phyloP scores from a whole-genome alignment of 1,284 basidiomycete genomes.

The Cutaneotrichosporon cavernicola region DNA sequence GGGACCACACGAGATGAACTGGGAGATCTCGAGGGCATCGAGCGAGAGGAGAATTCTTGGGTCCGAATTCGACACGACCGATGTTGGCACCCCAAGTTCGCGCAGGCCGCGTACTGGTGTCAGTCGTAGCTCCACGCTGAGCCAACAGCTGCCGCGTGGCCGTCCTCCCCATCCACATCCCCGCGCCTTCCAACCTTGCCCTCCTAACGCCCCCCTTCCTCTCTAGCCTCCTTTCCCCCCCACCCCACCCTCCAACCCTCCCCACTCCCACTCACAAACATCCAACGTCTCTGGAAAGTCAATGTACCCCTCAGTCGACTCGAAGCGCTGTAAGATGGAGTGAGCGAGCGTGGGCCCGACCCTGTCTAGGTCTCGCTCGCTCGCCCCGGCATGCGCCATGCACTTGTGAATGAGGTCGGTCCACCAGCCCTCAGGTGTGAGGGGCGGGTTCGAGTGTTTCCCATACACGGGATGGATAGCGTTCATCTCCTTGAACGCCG shows the following conservation, averaged over 20 bases:
- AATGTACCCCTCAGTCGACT: slow-evolving; percentile 48
- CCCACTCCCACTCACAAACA: slow-evolving; percentile 29
- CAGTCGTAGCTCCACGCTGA: neutral
- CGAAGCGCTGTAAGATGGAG: slow-evolving; percentile 45
- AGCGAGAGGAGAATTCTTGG: slow-evolving; percentile 45
- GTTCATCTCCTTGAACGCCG: slow-evolving; percentile 49
- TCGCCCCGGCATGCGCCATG: slow-evolving; percentile 44
- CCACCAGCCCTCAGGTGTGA: slow-evolving; percentile 52
- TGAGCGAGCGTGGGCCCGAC: slow-evolving; percentile 30
- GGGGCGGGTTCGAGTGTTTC: slow-evolving; percentile 38
- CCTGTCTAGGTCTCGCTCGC: slow-evolving; percentile 28
- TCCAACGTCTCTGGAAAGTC: slow-evolving; percentile 47
- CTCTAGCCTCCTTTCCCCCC: too few species aligned
- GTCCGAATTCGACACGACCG: slow-evolving; percentile 51
- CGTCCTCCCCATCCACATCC: neutral
- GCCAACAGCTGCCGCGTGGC: neutral
- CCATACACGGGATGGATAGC: slow-evolving; percentile 44
- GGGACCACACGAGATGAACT: slow-evolving; percentile 39
- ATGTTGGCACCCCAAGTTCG: slow-evolving; percentile 42
- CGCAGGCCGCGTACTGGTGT: slow-evolving; percentile 39
- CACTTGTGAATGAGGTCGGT: slow-evolving; percentile 43
- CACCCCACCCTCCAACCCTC: neutral
- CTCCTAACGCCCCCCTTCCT: neutral
- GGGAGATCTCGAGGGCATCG: slow-evolving; percentile 38
- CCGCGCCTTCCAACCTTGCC: neutral